Conservation (phyloP, 139 green algal genomes). For the Ulvella scutata region DNA sequence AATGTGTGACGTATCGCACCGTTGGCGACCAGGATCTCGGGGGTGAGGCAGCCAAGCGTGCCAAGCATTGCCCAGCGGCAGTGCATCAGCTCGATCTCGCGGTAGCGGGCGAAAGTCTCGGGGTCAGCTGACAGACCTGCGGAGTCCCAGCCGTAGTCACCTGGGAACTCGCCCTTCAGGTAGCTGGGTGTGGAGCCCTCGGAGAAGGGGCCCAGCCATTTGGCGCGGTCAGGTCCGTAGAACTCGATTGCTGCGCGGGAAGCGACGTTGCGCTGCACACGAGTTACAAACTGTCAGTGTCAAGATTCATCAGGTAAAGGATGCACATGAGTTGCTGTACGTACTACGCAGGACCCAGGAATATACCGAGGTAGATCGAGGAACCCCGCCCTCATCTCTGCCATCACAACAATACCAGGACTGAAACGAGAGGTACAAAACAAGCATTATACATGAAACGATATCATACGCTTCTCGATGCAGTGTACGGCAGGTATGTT, state of each 20-base stretch:
- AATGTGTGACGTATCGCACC: too few relatives aligned
- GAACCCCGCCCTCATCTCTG: too few relatives aligned
- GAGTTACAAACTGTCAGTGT: too few relatives aligned
- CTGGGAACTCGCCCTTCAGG: constrained; percentile 74
- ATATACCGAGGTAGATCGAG: too few relatives aligned
- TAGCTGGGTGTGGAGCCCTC: too few relatives aligned
- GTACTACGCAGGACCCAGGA: not conserved
- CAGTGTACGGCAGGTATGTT: too few relatives aligned
- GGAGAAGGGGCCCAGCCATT: constrained; percentile 68
- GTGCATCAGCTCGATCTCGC: constrained; percentile 47
- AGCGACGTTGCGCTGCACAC: constrained; percentile 19
- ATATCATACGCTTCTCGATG: too few relatives aligned
- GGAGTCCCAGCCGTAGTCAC: constrained; percentile 93
- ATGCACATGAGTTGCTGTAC: not conserved
- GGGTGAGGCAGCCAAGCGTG: constrained; percentile 28
- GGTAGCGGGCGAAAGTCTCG: constrained; percentile 28
- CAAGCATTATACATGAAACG: not conserved
- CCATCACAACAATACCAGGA: not conserved
- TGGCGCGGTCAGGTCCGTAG: constrained; percentile 46
- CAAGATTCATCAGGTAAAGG: too few relatives aligned
- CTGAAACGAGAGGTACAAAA: not conserved
- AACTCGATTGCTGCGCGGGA: constrained; percentile 46
- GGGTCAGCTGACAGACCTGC: constrained; percentile 79
- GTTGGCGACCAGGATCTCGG: constrained; percentile 18
- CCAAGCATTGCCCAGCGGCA: constrained; percentile 64